phyloP scores from a whole-genome alignment of 2,329 filamentous ascomycete genomes.

The Phoma herbarum region DNA sequence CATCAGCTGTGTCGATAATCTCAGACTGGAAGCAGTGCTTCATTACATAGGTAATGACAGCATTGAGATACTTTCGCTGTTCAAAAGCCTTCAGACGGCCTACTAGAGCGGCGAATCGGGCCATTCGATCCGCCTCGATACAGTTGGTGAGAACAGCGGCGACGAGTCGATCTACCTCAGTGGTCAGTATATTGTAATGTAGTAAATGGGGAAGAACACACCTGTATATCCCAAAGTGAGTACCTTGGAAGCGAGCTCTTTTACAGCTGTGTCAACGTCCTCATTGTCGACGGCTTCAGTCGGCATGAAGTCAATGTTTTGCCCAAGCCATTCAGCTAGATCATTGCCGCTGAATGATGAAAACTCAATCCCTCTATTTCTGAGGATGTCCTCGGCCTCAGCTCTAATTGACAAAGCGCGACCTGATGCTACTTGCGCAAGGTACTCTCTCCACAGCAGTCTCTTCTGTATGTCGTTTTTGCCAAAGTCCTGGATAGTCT shows the following conservation, averaged over 20 bases:
- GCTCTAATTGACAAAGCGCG: constrained; percentile 66
- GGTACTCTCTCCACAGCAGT: constrained; percentile 70
- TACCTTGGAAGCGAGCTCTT: constrained; percentile 64
- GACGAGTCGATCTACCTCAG: constrained; percentile 34
- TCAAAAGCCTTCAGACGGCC: constrained; percentile 58
- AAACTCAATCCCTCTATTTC: constrained; percentile 38
- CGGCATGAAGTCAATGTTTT: constrained; percentile 65
- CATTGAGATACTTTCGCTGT: constrained; percentile 56
- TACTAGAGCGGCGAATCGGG: constrained; percentile 50
- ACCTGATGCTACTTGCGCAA: constrained; percentile 67
- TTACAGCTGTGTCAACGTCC: constrained; percentile 42
- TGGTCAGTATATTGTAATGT: background rate
- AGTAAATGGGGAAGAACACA: constrained; percentile 8
- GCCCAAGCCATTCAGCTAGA: constrained; percentile 77
- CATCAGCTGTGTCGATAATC: constrained; percentile 22
- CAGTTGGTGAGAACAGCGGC: constrained; percentile 28
- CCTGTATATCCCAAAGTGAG: constrained; percentile 78
- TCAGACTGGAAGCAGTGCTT: constrained; percentile 33
- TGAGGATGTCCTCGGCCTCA: constrained; percentile 65
- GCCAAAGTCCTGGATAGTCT: constrained; percentile 54
- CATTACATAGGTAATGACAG: constrained; percentile 38
- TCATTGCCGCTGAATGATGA: constrained; percentile 73
- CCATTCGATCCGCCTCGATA: constrained; percentile 23
- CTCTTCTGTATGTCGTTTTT: constrained; percentile 56
- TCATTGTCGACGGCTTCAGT: constrained; percentile 47